Percentiles rank a stretch among this genome's conserved stretches.
These are phyloP conservation scores for Sanghuangporus baumii DNA, from an alignment of 1,284 basidiomycete genomes.

Conservation along the genomic window DNA sequence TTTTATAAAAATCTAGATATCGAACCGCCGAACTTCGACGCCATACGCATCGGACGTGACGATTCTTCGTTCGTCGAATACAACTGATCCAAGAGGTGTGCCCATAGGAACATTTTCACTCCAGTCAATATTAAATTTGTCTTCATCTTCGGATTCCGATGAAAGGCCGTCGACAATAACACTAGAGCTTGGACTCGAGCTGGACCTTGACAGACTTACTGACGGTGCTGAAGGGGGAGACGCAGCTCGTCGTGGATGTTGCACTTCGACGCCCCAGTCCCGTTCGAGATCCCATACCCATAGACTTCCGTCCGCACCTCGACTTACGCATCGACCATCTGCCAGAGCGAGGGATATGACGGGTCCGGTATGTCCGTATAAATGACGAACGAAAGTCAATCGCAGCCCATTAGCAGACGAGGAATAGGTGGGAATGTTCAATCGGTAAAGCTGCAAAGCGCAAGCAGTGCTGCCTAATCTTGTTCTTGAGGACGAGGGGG, in stretches of 20 bases:
- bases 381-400: conserved; percentile 63
- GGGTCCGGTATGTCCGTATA: conserved; percentile 62
- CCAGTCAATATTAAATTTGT: conserved; percentile 7
- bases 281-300: conserved; percentile 82
- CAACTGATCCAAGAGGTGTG: conserved; percentile 40
- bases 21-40: conserved; percentile 60
- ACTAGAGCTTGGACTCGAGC: not conserved
- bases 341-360: conserved; percentile 64
- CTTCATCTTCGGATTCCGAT: not conserved
- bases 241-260: not conserved
- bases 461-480: conserved; percentile 27
- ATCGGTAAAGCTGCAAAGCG: conserved; percentile 65
- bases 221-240: not conserved
- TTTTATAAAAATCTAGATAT: conserved; percentile 42
- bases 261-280: conserved; percentile 56
- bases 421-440: conserved; percentile 47
- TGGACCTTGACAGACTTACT: not conserved
- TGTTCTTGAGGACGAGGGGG: conserved; percentile 14
- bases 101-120: conserved; percentile 16
- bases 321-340: conserved; percentile 73
- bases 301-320: conserved; percentile 62
- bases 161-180: not conserved
- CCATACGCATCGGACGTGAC: conserved; percentile 49
- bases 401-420: conserved; percentile 26
- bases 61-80: conserved; percentile 72